These are phyloP conservation scores for Pythium periplocum DNA, from an alignment of 352 stramenopile species.

Conservation along the genomic window DNA sequence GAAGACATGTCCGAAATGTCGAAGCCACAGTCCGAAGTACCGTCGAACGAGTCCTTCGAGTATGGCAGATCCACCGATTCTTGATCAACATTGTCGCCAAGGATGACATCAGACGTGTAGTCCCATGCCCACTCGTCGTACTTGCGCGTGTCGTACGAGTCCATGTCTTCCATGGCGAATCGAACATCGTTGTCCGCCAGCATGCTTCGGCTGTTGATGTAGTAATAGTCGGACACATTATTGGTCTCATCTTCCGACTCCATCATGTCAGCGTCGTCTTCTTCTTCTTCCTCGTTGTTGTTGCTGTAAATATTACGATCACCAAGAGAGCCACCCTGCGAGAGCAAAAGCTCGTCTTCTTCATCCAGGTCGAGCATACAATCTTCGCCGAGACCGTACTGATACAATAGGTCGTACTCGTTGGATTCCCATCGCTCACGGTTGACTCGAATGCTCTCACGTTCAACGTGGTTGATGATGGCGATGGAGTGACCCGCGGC, in stretches of 20 bases:
- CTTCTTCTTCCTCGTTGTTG: conserved; percentile 10
- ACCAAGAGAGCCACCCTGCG: conserved; percentile 15
- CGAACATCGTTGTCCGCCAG: conserved; percentile 45
- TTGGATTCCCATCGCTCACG: conserved; percentile 82
- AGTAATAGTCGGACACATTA: conserved; percentile 39
- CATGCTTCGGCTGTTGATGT: conserved; percentile 30
- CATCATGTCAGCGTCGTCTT: conserved; percentile 30
- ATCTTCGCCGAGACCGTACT: conserved; percentile 67
- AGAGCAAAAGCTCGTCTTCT: conserved; percentile 35
- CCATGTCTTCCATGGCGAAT: conserved; percentile 71
- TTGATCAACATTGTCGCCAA: conserved; percentile 48
- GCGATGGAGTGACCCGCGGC: conserved; percentile 54
- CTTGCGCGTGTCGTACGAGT: conserved; percentile 57
- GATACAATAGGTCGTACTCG: conserved; percentile 81
- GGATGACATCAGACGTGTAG: conserved; percentile 65
- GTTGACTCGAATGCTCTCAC: conserved; percentile 68
- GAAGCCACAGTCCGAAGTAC: conserved; percentile 3
- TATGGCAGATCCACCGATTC: conserved; percentile 61
- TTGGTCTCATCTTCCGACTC: conserved; percentile 37
- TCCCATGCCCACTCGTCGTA: conserved; percentile 59
- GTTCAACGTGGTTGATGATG: conserved; percentile 63
- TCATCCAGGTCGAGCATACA: conserved; percentile 60
- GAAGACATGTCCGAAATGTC: conserved; percentile 56
- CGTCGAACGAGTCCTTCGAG: conserved; percentile 53
- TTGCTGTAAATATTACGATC: background rate